Conservation (phyloP, 140 eudicot genomes). For the Anethum foeniculum region DNA sequence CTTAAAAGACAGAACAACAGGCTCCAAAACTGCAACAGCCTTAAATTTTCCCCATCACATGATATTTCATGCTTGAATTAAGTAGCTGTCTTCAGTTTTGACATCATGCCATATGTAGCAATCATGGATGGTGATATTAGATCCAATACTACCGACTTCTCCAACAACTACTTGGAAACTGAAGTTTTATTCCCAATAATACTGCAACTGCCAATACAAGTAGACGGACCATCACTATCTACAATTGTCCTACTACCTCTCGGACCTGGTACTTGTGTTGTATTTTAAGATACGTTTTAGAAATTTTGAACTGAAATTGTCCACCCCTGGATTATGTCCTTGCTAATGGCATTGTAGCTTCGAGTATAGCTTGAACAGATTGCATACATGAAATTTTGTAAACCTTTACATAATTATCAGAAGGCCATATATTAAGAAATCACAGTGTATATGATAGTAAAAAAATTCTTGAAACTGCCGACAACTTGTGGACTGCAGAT, state of each 20-base stretch:
- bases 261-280: slow-evolving; percentile 61
- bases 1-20: slow-evolving; percentile 75
- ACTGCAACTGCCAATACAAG: slow-evolving; percentile 61
- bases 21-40: slow-evolving; percentile 59
- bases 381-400: slow-evolving; percentile 80
- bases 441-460: slow-evolving; percentile 82
- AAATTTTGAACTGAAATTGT: slow-evolving; percentile 52
- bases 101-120: slow-evolving; percentile 81
- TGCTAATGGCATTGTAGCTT: slow-evolving; percentile 78
- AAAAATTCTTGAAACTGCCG: slow-evolving; percentile 71
- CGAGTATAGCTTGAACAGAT: slow-evolving; percentile 80
- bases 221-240: no score
- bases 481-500: slow-evolving; percentile 83
- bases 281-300: slow-evolving; percentile 51
- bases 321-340: slow-evolving; percentile 90
- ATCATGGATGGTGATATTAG: slow-evolving; percentile 64
- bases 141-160: slow-evolving; percentile 63
- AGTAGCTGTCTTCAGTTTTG: slow-evolving; percentile 68
- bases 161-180: slow-evolving; percentile 76
- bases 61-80: slow-evolving; percentile 55
- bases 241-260: slow-evolving; percentile 42
- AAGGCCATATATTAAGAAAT: slow-evolving; percentile 72
- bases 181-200: slow-evolving; percentile 46
- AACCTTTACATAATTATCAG: slow-evolving; percentile 66
- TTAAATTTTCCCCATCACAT: slow-evolving; percentile 70